phyloP scores from a whole-genome alignment of 2,329 filamentous ascomycete genomes.

The Chalaropsis ovoidea region DNA sequence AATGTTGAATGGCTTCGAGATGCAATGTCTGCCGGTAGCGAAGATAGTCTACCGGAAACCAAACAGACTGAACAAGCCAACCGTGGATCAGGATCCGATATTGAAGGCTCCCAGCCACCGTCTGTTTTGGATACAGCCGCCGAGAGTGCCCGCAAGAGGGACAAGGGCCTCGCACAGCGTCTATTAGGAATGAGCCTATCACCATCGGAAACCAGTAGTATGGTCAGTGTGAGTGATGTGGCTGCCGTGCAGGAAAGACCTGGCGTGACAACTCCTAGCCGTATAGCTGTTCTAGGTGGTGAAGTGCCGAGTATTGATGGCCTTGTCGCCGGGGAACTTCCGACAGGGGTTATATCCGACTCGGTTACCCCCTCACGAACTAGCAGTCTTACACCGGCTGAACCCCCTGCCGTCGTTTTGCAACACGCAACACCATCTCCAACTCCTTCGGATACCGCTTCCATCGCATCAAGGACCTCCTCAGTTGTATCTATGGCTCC shows the following conservation, averaged over 20 bases:
- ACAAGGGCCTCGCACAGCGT: slow-evolving; percentile 44
- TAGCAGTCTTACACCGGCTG: slow-evolving; percentile 15
- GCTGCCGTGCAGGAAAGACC: slow-evolving; percentile 73
- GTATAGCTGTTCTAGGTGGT: slow-evolving; percentile 33
- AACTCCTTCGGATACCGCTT: slow-evolving; percentile 8
- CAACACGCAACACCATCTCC: slow-evolving; percentile 10
- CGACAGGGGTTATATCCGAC: slow-evolving; percentile 13
- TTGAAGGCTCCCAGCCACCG: slow-evolving; percentile 26
- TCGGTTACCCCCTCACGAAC: slow-evolving; percentile 13
- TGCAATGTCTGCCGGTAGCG: slow-evolving; percentile 16
- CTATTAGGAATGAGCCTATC: slow-evolving; percentile 62
- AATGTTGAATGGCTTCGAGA: slow-evolving; percentile 59
- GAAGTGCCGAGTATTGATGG: slow-evolving; percentile 23
- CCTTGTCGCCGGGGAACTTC: slow-evolving; percentile 23
- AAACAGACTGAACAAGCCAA: background rate
- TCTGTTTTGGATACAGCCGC: background rate
- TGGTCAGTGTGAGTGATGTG: slow-evolving; percentile 65
- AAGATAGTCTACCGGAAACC: background rate
- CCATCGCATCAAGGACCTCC: slow-evolving; percentile 3
- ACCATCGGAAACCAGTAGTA: slow-evolving; percentile 56
- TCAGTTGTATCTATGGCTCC: slow-evolving; percentile 10
- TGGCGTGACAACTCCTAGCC: slow-evolving; percentile 69
- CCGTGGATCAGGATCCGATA: slow-evolving; percentile 27
- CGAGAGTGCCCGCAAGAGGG: slow-evolving; percentile 11
- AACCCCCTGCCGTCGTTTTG: slow-evolving; percentile 8